A percentile compares a stretch with the other conserved stretches of the same genome.
Evolutionary conservation across 495 filamentous ascomycete species (phyloP).

Genomic region (Aspergillus hancockii): DNA sequence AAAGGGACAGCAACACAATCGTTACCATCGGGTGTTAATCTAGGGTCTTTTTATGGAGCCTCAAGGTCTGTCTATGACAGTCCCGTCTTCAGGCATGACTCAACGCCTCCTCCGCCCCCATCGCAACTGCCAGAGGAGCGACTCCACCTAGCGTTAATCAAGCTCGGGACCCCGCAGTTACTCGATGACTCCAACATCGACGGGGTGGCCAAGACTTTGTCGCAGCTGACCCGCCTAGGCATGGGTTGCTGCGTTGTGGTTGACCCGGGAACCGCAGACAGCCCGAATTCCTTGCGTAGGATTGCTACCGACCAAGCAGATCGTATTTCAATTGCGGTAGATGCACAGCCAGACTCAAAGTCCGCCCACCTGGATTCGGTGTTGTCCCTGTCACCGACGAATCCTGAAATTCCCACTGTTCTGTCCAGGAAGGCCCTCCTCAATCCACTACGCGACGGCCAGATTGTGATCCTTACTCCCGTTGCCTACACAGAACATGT

Average conservation of each 20-base stretch:
- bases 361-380: conserved; percentile 70
- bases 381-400: conserved; percentile 44
- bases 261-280: conserved; percentile 56
- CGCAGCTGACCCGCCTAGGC: conserved; percentile 78
- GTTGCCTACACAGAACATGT: conserved; percentile 65
- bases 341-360: conserved; percentile 61
- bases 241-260: conserved; percentile 79
- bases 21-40: conserved; percentile 53
- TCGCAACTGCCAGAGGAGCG: conserved; percentile 38
- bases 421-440: conserved; percentile 62
- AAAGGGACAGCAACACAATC: conserved; percentile 26
- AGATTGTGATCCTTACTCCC: conserved; percentile 75
- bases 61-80: conserved; percentile 61
- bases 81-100: conserved; percentile 60
- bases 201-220: conserved; percentile 80
- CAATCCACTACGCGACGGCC: conserved; percentile 68
- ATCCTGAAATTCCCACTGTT: conserved; percentile 41
- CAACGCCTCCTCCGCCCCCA: conserved; percentile 34
- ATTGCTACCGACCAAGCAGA: conserved; percentile 64
- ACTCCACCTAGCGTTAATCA: conserved; percentile 83
- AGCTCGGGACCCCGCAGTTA: conserved; percentile 70
- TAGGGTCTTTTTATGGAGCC: conserved; percentile 62
- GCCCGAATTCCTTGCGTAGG: conserved; percentile 37
- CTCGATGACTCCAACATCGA: conserved; percentile 66
- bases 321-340: conserved; percentile 73